Conservation (phyloP, 192 early-diverging fungal genomes). For the Coemansia sp. region DNA sequence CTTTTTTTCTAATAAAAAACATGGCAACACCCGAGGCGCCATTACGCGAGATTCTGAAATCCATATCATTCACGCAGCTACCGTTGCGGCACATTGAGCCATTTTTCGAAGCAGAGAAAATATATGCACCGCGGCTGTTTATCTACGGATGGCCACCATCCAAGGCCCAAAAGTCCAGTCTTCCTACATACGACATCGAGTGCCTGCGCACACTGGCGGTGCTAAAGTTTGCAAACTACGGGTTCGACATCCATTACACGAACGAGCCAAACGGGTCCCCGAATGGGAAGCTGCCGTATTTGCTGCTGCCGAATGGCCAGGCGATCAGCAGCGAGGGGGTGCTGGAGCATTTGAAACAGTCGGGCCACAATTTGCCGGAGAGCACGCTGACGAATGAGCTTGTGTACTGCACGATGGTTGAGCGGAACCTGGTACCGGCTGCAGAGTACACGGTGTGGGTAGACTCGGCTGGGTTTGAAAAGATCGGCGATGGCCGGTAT, state of each 20-base stretch:
- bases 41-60: conserved; percentile 43
- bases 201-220: conserved; percentile 23
- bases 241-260: conserved; percentile 25
- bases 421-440: conserved; percentile 25
- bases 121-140: conserved; percentile 20
- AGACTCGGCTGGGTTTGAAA: conserved; percentile 22
- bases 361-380: conserved; percentile 3
- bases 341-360: conserved; percentile 6
- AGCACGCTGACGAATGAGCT: conserved; percentile 8
- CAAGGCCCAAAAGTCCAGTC: not conserved
- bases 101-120: conserved; percentile 21
- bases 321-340: conserved; percentile 13
- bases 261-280: conserved; percentile 38
- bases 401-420: conserved; percentile 22
- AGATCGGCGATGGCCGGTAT: conserved; percentile 11
- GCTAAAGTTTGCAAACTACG: conserved; percentile 32
- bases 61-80: conserved; percentile 43
- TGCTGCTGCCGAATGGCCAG: conserved; percentile 28
- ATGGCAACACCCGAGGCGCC: conserved; percentile 52
- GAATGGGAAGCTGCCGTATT: conserved; percentile 29
- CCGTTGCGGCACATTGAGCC: conserved; percentile 27
- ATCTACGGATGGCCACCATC: conserved; percentile 8
- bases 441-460: conserved; percentile 40
- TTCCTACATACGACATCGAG: conserved; percentile 28
- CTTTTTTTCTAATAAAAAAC: not conserved